Conservation (phyloP, 495 filamentous ascomycete species). For the Neurospora discreta region DNA sequence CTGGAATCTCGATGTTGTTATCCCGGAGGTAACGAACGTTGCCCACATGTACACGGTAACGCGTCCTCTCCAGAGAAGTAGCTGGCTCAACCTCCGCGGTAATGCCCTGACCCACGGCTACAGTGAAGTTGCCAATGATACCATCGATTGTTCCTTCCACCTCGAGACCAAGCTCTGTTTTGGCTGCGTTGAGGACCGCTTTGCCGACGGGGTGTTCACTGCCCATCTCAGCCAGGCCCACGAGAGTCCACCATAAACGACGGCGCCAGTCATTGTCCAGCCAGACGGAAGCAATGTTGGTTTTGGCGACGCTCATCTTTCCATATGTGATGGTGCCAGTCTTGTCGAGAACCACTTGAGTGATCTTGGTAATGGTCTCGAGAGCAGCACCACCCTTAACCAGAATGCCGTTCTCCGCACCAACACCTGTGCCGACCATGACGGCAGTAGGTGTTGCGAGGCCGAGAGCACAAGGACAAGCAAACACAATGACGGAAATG, state of each 20-base stretch:
- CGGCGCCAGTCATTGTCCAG: constrained; percentile 52
- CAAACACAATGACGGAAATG: constrained; percentile 97
- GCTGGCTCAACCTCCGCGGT: constrained; percentile 70
- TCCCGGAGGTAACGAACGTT: constrained; percentile 67
- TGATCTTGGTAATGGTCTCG: constrained; percentile 85
- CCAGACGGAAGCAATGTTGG: constrained; percentile 58
- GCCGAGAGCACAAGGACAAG: constrained; percentile 91
- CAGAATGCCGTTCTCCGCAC: constrained; percentile 93
- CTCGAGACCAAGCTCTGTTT: constrained; percentile 58
- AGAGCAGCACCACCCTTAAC: constrained; percentile 92
- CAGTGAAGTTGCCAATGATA: constrained; percentile 72
- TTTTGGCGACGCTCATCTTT: constrained; percentile 79
- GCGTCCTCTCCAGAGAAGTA: constrained; percentile 47
- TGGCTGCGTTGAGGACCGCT: constrained; percentile 65
- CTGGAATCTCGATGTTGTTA: constrained; percentile 54
- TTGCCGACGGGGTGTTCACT: constrained; percentile 93
- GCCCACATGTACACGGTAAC: constrained; percentile 73
- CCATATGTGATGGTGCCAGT: constrained; percentile 92
- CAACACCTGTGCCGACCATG: constrained; percentile 96
- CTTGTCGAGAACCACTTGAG: constrained; percentile 96
- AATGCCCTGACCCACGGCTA: constrained; percentile 75
- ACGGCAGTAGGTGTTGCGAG: constrained; percentile 92
- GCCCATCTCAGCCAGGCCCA: constrained; percentile 85
- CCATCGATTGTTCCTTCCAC: constrained; percentile 70
- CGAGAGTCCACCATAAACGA: constrained; percentile 84